Conservation (phyloP, 2,329 filamentous ascomycete species). For the Diaporthe sp. region DNA sequence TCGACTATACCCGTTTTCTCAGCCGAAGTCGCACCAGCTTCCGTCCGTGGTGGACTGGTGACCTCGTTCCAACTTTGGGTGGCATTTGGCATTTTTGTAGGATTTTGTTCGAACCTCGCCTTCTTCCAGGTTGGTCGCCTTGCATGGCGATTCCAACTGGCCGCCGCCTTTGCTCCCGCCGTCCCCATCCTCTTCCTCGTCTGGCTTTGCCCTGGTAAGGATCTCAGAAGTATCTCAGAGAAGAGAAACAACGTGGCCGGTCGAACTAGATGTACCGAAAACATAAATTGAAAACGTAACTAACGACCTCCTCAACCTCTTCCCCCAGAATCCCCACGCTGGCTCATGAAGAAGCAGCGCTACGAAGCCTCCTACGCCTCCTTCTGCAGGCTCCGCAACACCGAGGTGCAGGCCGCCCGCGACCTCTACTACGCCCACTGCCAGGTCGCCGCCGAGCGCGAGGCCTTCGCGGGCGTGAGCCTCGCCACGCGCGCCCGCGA, state of each 20-base stretch:
- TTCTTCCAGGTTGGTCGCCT: constrained; percentile 60
- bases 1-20: constrained; percentile 23
- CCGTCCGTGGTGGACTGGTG: constrained; percentile 26
- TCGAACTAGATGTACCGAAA: no score
- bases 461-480: constrained; percentile 60
- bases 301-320: neutral
- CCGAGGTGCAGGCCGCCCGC: constrained; percentile 66
- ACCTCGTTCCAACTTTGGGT: constrained; percentile 45
- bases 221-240: neutral
- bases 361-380: constrained; percentile 70
- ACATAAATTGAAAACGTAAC: neutral
- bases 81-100: constrained; percentile 42
- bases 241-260: no score
- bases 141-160: constrained; percentile 72
- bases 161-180: constrained; percentile 70
- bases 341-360: constrained; percentile 74
- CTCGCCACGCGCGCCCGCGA: constrained; percentile 72
- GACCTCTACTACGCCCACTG: constrained; percentile 74
- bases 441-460: constrained; percentile 69
- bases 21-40: constrained; percentile 20
- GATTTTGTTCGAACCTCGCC: constrained; percentile 68
- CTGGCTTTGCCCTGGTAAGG: constrained; percentile 51
- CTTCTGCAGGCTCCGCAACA: constrained; percentile 61
- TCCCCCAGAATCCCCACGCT: constrained; percentile 70
- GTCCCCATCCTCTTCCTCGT: constrained; percentile 61